Conservation (phyloP, 208 protist genomes). For the Zelonia costaricensis region DNA sequence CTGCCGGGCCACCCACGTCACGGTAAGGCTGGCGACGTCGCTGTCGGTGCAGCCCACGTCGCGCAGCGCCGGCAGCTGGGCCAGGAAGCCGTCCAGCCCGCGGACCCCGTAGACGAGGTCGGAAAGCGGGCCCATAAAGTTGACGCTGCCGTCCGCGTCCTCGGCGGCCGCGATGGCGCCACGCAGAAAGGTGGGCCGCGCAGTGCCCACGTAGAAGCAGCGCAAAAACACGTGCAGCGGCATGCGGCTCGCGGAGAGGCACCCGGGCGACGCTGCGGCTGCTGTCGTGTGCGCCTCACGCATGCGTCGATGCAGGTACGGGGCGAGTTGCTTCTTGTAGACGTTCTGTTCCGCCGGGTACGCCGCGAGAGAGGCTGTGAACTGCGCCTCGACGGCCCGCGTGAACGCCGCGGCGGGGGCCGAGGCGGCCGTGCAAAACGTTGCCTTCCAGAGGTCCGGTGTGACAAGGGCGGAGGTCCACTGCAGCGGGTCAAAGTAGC, state of each 20-base stretch:
- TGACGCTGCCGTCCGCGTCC: conserved; percentile 23
- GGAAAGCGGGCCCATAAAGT: conserved; percentile 34
- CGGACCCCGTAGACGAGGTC: conserved; percentile 41
- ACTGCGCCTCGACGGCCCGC: conserved; percentile 10
- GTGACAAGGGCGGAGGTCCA: conserved; percentile 27
- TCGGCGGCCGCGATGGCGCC: conserved; percentile 27
- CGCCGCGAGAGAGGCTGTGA: not conserved
- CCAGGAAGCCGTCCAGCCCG: conserved; percentile 29
- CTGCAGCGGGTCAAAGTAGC: conserved; percentile 25
- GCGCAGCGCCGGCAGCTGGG: conserved; percentile 29
- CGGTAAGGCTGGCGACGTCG: conserved; percentile 34
- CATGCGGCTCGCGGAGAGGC: conserved; percentile 16
- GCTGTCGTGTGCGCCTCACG: not conserved
- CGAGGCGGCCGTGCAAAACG: conserved; percentile 11
- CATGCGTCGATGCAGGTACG: conserved; percentile 2
- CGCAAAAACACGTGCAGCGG: conserved; percentile 37
- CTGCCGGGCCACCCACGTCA: conserved; percentile 39
- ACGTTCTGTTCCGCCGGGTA: conserved; percentile 16
- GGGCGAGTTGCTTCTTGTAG: conserved; percentile 14
- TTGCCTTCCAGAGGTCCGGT: conserved; percentile 23
- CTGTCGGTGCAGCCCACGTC: conserved; percentile 31
- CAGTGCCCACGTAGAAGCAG: conserved; percentile 51
- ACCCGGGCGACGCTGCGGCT: not conserved
- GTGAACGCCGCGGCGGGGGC: conserved; percentile 10
- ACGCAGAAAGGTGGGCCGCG: conserved; percentile 39